These are phyloP conservation scores for Sugiyamaella castrensis DNA, from an alignment of 1,139 yeast genomes.

Conservation along the genomic window DNA sequence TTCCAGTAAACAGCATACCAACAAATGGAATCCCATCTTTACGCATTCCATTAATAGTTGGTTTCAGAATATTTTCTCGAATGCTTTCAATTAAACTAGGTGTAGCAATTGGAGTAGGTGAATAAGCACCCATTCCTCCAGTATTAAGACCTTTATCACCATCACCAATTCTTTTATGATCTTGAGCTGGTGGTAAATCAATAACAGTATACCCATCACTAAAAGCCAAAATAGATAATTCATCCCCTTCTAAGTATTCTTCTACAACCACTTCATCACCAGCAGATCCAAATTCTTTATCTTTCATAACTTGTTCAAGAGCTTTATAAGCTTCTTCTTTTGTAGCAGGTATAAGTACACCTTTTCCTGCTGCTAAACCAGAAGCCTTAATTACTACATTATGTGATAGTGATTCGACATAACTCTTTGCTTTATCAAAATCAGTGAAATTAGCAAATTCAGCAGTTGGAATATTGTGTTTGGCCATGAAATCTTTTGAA, in stretches of 20 bases:
- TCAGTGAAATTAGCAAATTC: slow-evolving; percentile 75
- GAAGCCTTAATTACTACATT: slow-evolving; percentile 93
- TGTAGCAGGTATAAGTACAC: slow-evolving; percentile 86
- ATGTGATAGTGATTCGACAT: slow-evolving; percentile 57
- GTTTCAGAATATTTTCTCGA: slow-evolving; percentile 71
- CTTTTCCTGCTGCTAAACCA: slow-evolving; percentile 98
- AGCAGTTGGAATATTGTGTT: slow-evolving; percentile 92
- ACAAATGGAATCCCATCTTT: slow-evolving; percentile 93
- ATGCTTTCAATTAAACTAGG: slow-evolving; percentile 66
- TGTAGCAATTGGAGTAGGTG: slow-evolving; percentile 93
- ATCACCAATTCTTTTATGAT: slow-evolving; percentile 92
- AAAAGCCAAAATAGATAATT: slow-evolving; percentile 85
- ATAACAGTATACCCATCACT: slow-evolving; percentile 91
- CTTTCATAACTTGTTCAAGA: slow-evolving; percentile 84
- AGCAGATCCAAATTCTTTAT: slow-evolving; percentile 84
- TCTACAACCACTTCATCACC: slow-evolving; percentile 97
- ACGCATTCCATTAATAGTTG: slow-evolving; percentile 96
- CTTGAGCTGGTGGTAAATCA: slow-evolving; percentile 97
- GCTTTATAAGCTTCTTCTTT: slow-evolving; percentile 85
- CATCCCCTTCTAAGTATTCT: slow-evolving; percentile 95
- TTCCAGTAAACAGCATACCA: slow-evolving; percentile 95
- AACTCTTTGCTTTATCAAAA: slow-evolving; percentile 69
- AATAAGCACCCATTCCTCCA: slow-evolving; percentile 99
- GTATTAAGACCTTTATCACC: slow-evolving; percentile 94
- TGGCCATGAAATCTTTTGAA: slow-evolving; percentile 90